Base-by-base conservation (phyloP, 2,329 filamentous ascomycete genomes). In the Sordariomycetes sp. region DNA sequence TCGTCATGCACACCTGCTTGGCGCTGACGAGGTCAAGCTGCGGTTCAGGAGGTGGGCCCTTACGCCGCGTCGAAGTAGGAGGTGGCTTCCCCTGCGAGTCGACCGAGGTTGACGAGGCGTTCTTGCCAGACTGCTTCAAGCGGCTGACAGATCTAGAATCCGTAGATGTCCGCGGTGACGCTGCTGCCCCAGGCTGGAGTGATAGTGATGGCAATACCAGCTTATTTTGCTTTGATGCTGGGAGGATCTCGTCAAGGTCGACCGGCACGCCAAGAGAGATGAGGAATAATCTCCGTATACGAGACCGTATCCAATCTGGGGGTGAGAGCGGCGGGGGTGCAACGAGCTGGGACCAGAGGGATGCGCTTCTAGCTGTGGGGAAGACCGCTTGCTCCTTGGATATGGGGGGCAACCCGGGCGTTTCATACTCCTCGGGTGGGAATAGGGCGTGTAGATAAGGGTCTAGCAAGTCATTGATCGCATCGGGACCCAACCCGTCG, bases 211-310 rank as follows among this genome's bases (percentile, higher is more conserved):
- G 94, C 1, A 99, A 80, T 4, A 99, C 82, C 20, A 99, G 85
- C 70, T 97, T 97, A 80, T 97, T 97, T 71, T 99, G 94, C 72
- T 97, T 97, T 14, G 90, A 96, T 0, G 93, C 92, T 0, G 94
- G 94, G 8, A 99, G 82, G 58, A 99, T 97, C 74, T 99, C 94
- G 71, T 99, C 94, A 0, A 99, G 80, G 66, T 99, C 94, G 52
- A 99, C 90, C 1, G 94, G 94, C 0, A 99, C 94, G 20, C 94
- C 94, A 0, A 99, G 82, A 1, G 92, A 97, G 58, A 99, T 92
- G 50, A 99, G 84, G 70, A 99, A 99, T 28, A 99, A 82, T 32
- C 94, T 89, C 57, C 94, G 86, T 65, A 96, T 99, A 56, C 92
- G 89, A 57, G 91, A 96, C 62, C 94, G 90, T 60, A 97, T 95